Evolutionary conservation across 192 early-diverging fungal species (phyloP).

Genomic region (Coemansia sp.): DNA sequence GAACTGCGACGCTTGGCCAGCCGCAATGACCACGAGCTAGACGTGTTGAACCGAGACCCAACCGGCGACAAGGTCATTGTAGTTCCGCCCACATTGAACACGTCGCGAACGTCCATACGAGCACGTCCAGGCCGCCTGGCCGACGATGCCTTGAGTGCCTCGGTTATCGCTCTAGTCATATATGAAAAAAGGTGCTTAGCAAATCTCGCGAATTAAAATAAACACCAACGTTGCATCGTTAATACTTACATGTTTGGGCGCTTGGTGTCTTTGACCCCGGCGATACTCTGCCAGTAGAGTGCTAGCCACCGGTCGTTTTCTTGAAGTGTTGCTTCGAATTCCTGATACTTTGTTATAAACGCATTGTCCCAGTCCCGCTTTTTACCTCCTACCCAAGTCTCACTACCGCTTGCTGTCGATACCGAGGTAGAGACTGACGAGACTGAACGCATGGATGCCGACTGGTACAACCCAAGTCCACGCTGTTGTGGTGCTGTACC

Average conservation of each 20-base stretch:
- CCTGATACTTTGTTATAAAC: constrained; percentile 42
- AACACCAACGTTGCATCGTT: background rate
- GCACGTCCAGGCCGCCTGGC: constrained; percentile 35
- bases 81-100: constrained; percentile 28
- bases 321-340: constrained; percentile 48
- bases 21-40: constrained; percentile 7
- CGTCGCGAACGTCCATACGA: constrained; percentile 48
- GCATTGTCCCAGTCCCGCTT: constrained; percentile 55
- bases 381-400: constrained; percentile 35
- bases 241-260: constrained; percentile 29
- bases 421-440: constrained; percentile 23
- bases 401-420: background rate
- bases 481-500: background rate
- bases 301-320: constrained; percentile 53
- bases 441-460: constrained; percentile 18
- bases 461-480: background rate
- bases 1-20: constrained; percentile 18
- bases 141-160: constrained; percentile 50
- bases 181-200: background rate
- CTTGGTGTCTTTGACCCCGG: constrained; percentile 33
- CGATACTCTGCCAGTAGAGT: constrained; percentile 44
- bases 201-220: background rate
- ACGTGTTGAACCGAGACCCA: constrained; percentile 18
- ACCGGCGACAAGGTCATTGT: constrained; percentile 29
- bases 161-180: constrained; percentile 32